Percentiles rank a stretch among this genome's conserved stretches.
phyloP scores from a whole-genome alignment of 176 grass and related monocot genomes.

The Oryza longistaminata region DNA sequence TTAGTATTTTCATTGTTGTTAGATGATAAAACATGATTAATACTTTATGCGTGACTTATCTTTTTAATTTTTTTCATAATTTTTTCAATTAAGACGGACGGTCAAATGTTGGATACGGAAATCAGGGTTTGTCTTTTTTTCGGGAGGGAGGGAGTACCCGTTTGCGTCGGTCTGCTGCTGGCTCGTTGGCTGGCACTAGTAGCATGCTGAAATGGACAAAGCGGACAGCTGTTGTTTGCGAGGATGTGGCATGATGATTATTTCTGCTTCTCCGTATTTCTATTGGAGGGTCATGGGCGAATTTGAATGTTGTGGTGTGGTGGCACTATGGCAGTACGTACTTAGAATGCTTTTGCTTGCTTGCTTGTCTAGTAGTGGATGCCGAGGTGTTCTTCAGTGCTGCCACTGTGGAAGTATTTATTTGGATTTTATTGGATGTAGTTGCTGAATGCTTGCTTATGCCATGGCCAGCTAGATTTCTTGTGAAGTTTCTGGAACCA shows the following conservation, averaged over 20 bases:
- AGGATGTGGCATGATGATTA: neutral
- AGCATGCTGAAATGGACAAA: constrained; percentile 8
- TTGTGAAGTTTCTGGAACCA: too few species aligned
- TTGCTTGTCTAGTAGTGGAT: neutral
- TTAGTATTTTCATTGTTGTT: too few species aligned
- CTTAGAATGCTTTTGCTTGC: neutral
- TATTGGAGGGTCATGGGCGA: neutral
- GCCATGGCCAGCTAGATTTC: too few species aligned
- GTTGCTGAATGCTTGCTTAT: neutral
- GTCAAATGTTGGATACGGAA: too few species aligned
- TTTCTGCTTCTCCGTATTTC: neutral
- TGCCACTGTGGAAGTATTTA: constrained; percentile 1
- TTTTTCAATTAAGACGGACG: too few species aligned
- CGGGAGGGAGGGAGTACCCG: too few species aligned
- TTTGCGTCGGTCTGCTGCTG: neutral
- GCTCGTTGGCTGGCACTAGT: constrained; percentile 26
- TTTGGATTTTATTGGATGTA: neutral
- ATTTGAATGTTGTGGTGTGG: too few species aligned
- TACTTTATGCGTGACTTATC: too few species aligned
- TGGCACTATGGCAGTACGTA: neutral
- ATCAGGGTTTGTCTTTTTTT: too few species aligned
- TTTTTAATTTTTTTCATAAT: too few species aligned
- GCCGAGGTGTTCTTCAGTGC: constrained; percentile 23
- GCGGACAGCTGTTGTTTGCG: neutral
- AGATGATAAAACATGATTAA: too few species aligned